Percentiles rank a stretch among this genome's conserved stretches.
Conservation (phyloP, 2,329 filamentous ascomycete species). For the Diaporthe capsici region DNA sequence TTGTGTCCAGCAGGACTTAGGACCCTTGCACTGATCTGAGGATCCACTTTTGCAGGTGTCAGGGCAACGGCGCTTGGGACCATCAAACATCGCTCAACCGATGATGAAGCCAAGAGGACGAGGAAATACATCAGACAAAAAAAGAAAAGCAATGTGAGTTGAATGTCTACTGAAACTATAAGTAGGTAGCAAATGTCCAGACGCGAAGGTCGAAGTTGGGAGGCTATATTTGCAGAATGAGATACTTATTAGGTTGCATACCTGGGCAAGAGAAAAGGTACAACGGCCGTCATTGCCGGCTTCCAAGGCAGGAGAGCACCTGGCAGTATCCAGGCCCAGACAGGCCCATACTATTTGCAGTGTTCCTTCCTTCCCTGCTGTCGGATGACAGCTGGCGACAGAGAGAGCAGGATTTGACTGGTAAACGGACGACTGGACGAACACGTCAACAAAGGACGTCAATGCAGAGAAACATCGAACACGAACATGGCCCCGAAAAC, state of each 20-base stretch:
- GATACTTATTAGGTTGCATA: not conserved
- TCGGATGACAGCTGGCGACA: not conserved
- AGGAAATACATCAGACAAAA: not conserved
- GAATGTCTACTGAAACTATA: not conserved
- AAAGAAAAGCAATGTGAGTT: not conserved
- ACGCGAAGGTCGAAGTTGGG: not conserved
- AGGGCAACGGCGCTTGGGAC: conserved; percentile 38
- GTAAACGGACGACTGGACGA: not conserved
- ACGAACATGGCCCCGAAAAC: conserved; percentile 14
- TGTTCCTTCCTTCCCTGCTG: not conserved
- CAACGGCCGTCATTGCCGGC: not conserved
- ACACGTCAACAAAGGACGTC: not conserved
- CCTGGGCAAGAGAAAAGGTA: not conserved
- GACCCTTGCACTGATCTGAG: conserved; percentile 35
- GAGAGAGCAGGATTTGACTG: not conserved
- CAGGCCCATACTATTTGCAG: not conserved
- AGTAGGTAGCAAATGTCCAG: not conserved
- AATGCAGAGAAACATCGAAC: conserved; percentile 25
- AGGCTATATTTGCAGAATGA: not conserved
- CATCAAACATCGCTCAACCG: conserved; percentile 13
- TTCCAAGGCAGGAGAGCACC: not conserved
- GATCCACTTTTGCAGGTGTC: conserved; percentile 36
- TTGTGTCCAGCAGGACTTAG: conserved; percentile 18
- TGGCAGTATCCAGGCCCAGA: not conserved
- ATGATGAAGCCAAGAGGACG: conserved; percentile 14